These are phyloP conservation scores for Microbotryum silenes-acaulis DNA, from an alignment of 1,284 basidiomycete genomes.

Conservation along the genomic window DNA sequence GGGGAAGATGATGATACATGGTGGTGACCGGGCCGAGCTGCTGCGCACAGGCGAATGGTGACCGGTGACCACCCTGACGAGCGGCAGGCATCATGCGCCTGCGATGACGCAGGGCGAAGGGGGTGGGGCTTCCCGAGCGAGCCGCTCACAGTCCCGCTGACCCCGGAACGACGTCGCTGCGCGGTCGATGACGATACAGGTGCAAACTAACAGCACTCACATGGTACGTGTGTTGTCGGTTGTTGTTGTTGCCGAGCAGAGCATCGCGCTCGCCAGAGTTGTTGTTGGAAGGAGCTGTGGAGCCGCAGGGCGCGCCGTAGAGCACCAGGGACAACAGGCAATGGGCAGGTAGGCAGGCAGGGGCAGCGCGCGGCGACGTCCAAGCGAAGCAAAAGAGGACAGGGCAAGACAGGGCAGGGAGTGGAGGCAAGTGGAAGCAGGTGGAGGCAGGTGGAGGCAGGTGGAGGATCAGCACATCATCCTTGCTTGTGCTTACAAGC, in stretches of 20 bases:
- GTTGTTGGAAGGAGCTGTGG: conserved; percentile 5
- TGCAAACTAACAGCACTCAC: conserved; percentile 2
- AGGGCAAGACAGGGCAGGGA: neutral
- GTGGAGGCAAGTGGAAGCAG: neutral
- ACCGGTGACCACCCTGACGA: too few relatives aligned
- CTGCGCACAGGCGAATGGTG: too few relatives aligned
- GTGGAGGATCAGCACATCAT: neutral
- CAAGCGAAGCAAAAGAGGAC: neutral
- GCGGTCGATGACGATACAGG: too few relatives aligned
- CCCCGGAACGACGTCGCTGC: too few relatives aligned
- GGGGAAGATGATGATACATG: too few relatives aligned
- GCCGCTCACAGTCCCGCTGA: too few relatives aligned
- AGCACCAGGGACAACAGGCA: neutral
- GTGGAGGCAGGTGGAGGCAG: too few relatives aligned
- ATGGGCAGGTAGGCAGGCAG: neutral
- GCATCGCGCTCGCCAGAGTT: conserved; percentile 13
- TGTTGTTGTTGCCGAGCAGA: conserved; percentile 3
- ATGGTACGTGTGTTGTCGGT: conserved; percentile 15
- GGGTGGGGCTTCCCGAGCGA: too few relatives aligned
- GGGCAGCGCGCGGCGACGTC: neutral
- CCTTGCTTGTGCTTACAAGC: neutral
- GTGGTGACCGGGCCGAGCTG: too few relatives aligned
- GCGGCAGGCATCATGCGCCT: too few relatives aligned
- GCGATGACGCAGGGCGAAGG: neutral
- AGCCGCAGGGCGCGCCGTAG: neutral